Conservation (phyloP, 106 monocot genomes). For the Allium sativum region DNA sequence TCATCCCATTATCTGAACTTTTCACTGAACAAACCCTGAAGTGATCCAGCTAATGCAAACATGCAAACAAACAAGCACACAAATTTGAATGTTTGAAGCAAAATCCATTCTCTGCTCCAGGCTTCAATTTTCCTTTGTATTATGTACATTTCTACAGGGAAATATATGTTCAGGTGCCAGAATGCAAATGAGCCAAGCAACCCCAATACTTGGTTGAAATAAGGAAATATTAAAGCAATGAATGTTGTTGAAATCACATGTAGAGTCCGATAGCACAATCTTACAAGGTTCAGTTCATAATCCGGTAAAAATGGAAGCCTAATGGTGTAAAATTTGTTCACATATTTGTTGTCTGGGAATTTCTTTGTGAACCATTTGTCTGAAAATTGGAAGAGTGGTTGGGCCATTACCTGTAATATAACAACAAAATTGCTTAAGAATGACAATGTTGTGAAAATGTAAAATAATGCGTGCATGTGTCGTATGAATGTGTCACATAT, state of each 20-base stretch:
- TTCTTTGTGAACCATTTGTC: slow-evolving; percentile 21
- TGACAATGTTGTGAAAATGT: too few relatives aligned
- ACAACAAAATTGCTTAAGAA: too few relatives aligned
- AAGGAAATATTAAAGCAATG: slow-evolving; percentile 34
- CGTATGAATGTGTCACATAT: too few relatives aligned
- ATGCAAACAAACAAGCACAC: slow-evolving; percentile 38
- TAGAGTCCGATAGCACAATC: slow-evolving; percentile 28
- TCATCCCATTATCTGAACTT: slow-evolving; percentile 20
- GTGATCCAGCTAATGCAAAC: slow-evolving; percentile 52
- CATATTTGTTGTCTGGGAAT: slow-evolving; percentile 26
- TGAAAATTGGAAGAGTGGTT: slow-evolving; percentile 30
- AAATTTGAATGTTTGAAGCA: slow-evolving; percentile 21
- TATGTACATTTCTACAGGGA: slow-evolving; percentile 53
- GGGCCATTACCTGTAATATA: slow-evolving; percentile 13
- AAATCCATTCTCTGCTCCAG: slow-evolving; percentile 29
- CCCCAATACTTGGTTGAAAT: slow-evolving; percentile 49
- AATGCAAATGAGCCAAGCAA: slow-evolving; percentile 38
- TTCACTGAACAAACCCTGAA: slow-evolving; percentile 52
- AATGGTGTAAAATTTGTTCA: slow-evolving; percentile 23
- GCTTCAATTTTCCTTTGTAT: slow-evolving; percentile 28
- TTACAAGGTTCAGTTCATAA: slow-evolving; percentile 14
- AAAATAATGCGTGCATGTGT: too few relatives aligned
- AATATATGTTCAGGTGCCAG: slow-evolving; percentile 45
- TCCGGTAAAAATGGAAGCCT: slow-evolving; percentile 6
- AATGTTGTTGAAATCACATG: slow-evolving; percentile 26